Evolutionary conservation across 1,284 basidiomycete species (phyloP).

Genomic region (Schizophyllum amplum): DNA sequence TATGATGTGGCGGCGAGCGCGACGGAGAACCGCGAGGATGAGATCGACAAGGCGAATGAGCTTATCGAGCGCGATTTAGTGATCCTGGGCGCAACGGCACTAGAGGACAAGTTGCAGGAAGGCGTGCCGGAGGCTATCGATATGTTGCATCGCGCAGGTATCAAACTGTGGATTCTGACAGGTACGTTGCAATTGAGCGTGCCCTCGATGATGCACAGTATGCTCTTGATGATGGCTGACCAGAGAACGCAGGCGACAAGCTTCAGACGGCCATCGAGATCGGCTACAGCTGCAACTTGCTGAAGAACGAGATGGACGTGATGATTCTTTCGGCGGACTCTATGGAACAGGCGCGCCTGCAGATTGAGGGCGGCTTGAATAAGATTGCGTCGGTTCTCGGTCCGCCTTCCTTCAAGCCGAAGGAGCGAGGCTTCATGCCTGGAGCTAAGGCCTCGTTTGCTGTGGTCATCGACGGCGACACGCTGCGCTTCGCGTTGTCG

Average conservation of each 20-base stretch:
- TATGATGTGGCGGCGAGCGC: constrained; percentile 80
- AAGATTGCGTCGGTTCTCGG: constrained; percentile 83
- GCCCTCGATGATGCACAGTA: not conserved
- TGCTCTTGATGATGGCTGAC: not conserved
- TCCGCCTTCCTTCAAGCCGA: constrained; percentile 48
- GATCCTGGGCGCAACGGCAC: constrained; percentile 89
- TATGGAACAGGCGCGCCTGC: constrained; percentile 65
- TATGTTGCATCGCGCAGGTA: constrained; percentile 85
- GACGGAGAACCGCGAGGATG: constrained; percentile 77
- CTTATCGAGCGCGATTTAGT: constrained; percentile 75
- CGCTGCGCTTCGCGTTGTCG: constrained; percentile 75
- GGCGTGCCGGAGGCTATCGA: constrained; percentile 97
- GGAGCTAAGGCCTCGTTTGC: constrained; percentile 75
- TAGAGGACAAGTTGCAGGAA: constrained; percentile 96
- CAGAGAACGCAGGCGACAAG: constrained; percentile 94
- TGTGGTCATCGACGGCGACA: constrained; percentile 95
- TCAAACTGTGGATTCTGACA: constrained; percentile 95
- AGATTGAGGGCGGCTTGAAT: constrained; percentile 91
- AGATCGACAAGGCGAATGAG: constrained; percentile 84
- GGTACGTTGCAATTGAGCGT: too few species aligned
- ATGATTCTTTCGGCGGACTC: constrained; percentile 93
- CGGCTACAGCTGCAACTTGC: constrained; percentile 84
- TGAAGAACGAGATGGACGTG: constrained; percentile 88
- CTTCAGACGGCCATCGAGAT: constrained; percentile 98
- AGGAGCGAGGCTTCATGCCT: constrained; percentile 59